Evolutionary conservation across 2,329 filamentous ascomycete species (phyloP), one percentile per base, ranked within the genome.

Genomic region (Aspergillus hiratsukae): DNA sequence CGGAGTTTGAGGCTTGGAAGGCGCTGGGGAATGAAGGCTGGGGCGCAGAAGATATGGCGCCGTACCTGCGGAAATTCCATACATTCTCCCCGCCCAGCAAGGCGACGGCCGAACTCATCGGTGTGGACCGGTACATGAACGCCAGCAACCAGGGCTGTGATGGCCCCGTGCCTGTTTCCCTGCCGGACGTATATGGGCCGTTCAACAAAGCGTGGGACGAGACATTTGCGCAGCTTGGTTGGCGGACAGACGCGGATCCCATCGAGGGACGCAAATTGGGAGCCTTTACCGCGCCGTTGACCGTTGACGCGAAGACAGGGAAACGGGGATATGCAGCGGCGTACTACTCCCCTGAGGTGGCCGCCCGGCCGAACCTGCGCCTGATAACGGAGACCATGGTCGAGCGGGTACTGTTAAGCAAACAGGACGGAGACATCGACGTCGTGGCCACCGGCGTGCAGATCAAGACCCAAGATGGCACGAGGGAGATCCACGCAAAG

Each of bases 31-130:
- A 79, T 41, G 63, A 72, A 0, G 78, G 75, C 2, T 81, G 76
- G 75, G 69, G 67, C 14, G 80, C 76, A 69, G 66, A 74, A 1
- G 69, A 68, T 23, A 64, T 84, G 10, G 64, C 79, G 1, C 79
- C 76, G 0, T 83, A 82, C 59, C 79, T 83, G 60, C 70, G 72
- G 28, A 82, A 81, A 69, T 72, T 76, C 19, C 58, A 63, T 49
- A 62, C 58, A 2, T 60, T 60, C 31, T 49, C 53, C 14, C 49
- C 76, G 19, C 64, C 70, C 17, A 72, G 70, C 4, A 63, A 67
- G 14, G 46, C 46, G 0, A 63, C 59, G 1, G 52, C 51, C 1
- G 48, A 54, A 2, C 45, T 63, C 2, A 54, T 68, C 3, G 51
- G 41, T 6, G 25, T 56, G 17, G 48, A 57, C 41, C 49, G 59